Evolutionary conservation across 2,329 filamentous ascomycete species (phyloP), one percentile per base, ranked within the genome.

Genomic region (Pestalotiopsis sp.): DNA sequence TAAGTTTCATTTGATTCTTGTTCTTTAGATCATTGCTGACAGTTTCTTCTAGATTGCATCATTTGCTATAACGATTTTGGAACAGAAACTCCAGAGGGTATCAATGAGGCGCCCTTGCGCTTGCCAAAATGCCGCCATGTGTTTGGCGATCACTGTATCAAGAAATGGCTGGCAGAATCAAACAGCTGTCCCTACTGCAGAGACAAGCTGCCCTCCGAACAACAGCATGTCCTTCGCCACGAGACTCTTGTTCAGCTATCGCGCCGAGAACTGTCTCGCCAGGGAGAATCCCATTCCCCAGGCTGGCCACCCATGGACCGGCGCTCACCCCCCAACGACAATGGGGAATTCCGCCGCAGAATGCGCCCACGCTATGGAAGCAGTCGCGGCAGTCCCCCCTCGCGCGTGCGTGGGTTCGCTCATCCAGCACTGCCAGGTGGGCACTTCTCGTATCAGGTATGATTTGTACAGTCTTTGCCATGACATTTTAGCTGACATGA

Each of bases 21-120:
- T 25, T 5, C 5, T 20, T 25, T n/a, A 36, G 57, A 12, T 13
- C n/a, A 0, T 66, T 41, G 65, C 66, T 74, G 70, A 72, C 67
- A 62, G 6, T 65, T 4, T 63, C 68, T 56, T 36, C 6, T 71
- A 91, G 89, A 79, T 14, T 91, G 89, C 74, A 83, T 87, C 23
- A 91, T 91, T 69, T 91, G 89, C 78, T 91, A 91, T 74, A 90
- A 90, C 71, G 87, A 90, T 9, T 90, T 86, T 72, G 87, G 87
- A 41, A 80, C 84, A 14, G 76, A 80, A 68, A 88, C 85, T 36
- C 88, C 89, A 0, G 89, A 91, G 71, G 89, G 88, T 1, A 78
- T 87, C 23, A 83, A 81, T 60, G 89, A 91, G 74, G 80, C 78
- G 2, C 87, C 89, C 1, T 76, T 91, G 17, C 86, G 87, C 23